A percentile compares a stretch with the other conserved stretches of the same genome.
These are phyloP conservation scores for Saksenaea vasiformis DNA, from an alignment of 371 early-diverging fungal species.

Conservation along the genomic window DNA sequence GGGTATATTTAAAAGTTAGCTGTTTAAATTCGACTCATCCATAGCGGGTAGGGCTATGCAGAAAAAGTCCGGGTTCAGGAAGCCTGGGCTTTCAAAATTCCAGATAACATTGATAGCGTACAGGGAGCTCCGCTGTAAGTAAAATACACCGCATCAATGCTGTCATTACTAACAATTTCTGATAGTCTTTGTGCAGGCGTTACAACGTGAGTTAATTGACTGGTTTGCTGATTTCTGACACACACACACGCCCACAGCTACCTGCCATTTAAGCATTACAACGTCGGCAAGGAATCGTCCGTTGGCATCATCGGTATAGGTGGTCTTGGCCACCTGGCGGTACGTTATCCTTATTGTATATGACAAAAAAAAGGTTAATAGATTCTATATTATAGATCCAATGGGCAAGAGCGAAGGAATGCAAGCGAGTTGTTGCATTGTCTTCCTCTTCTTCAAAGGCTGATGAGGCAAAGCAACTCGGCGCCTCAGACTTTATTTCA, in stretches of 20 bases:
- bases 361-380: neutral
- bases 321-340: constrained; percentile 74
- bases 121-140: constrained; percentile 50
- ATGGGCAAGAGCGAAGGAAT: constrained; percentile 57
- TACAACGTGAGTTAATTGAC: constrained; percentile 45
- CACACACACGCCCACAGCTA: constrained; percentile 21
- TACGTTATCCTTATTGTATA: neutral
- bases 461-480: constrained; percentile 68
- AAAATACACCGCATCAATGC: neutral
- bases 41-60: constrained; percentile 34
- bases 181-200: constrained; percentile 70
- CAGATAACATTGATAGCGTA: constrained; percentile 43
- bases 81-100: constrained; percentile 55
- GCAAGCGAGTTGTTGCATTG: constrained; percentile 69
- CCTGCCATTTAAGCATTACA: constrained; percentile 53
- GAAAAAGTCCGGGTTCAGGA: constrained; percentile 45
- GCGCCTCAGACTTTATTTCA: constrained; percentile 55
- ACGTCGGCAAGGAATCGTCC: constrained; percentile 42
- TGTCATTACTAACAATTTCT: neutral
- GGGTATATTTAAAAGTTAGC: constrained; percentile 30
- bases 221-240: neutral
- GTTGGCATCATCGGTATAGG: constrained; percentile 78
- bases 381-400: constrained; percentile 39
- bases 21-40: neutral
- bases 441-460: constrained; percentile 70